Evolutionary conservation across 352 stramenopile species (phyloP), one percentile per base, ranked within the genome.

Genomic region (Globisporangium emineosum): DNA sequence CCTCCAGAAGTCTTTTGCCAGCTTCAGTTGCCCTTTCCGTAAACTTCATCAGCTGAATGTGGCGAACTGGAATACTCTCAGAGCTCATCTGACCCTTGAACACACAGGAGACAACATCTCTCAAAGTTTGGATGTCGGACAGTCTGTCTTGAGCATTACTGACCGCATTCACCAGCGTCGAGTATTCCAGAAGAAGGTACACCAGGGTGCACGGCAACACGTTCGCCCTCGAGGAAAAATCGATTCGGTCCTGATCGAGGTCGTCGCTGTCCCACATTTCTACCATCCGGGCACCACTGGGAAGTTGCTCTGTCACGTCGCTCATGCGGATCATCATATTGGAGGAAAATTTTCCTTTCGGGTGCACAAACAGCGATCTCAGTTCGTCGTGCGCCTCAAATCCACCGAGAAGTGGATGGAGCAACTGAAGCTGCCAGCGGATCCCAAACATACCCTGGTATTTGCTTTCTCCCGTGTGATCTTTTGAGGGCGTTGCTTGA

Each of bases 381-480:
- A 88, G 49, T 54, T 82, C 66, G 21, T 71, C 63, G 9, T 51
- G 19, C 25, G 66, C 66, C 7, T 58, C 27, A 1, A 70, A 27
- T 29, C 35, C 52, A n/a, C 43, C 59, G 17, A 89, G 12, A 23
- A 88, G 37, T 8, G 71, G 68, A 42, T 64, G 61, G 25, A 91
- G 32, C 27, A 91, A 55, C 1, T 67, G 65, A 5, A 91, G 56
- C 53, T 91, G 78, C 78, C 75, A 86, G 3, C 58, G 56, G 35
- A 88, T 69, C 42, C 71, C 60, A 74, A 76, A 71, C 57, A 75
- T 73, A 70, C 17, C 27, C 50, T 40, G 32, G 50, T 17, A 21
- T 6, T 21, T 47, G 17, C 17, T 54, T 70, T 25, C 25, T 52
- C 13, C 35, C 19, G 13, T 53, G 32, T 27, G 23, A 35, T 60